Percentiles rank a stretch among this genome's conserved stretches.
phyloP scores from a whole-genome alignment of 2,329 filamentous ascomycete genomes.

The Tolypocladium album region DNA sequence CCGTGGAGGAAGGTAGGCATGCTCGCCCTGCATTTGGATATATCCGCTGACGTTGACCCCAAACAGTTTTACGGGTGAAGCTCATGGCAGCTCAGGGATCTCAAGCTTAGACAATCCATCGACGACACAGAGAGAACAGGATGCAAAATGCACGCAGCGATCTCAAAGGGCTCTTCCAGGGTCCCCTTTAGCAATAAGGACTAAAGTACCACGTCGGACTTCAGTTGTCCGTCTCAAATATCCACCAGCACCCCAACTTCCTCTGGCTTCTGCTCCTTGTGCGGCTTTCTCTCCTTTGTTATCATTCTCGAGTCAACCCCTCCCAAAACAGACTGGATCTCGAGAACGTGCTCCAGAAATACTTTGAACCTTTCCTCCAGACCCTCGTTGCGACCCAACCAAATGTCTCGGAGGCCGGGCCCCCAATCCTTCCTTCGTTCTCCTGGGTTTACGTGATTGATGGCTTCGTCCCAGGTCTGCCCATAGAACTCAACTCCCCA shows the following conservation, averaged over 20 bases:
- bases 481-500: slow-evolving; percentile 22
- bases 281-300: not conserved
- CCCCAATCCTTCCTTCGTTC: slow-evolving; percentile 20
- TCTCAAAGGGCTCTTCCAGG: not conserved
- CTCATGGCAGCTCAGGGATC: slow-evolving; percentile 26
- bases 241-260: not conserved
- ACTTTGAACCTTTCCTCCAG: slow-evolving; percentile 15
- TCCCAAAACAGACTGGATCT: slow-evolving; percentile 17
- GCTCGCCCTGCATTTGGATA: not conserved
- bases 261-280: not conserved
- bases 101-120: slow-evolving; percentile 9
- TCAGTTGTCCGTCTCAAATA: not conserved
- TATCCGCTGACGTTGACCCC: slow-evolving; percentile 14
- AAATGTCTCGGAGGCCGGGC: slow-evolving; percentile 16
- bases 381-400: slow-evolving; percentile 15
- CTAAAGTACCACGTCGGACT: not conserved
- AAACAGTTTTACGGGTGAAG: slow-evolving; percentile 31
- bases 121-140: not conserved
- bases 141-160: not conserved
- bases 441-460: slow-evolving; percentile 15
- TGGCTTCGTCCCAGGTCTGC: slow-evolving; percentile 24
- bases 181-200: not conserved
- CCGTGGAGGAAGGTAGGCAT: slow-evolving; percentile 73
- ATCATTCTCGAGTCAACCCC: slow-evolving; percentile 1
- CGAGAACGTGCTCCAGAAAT: slow-evolving; percentile 19